Base-by-base conservation (phyloP, 495 filamentous ascomycete genomes). In the Schizothecium vesticola region DNA sequence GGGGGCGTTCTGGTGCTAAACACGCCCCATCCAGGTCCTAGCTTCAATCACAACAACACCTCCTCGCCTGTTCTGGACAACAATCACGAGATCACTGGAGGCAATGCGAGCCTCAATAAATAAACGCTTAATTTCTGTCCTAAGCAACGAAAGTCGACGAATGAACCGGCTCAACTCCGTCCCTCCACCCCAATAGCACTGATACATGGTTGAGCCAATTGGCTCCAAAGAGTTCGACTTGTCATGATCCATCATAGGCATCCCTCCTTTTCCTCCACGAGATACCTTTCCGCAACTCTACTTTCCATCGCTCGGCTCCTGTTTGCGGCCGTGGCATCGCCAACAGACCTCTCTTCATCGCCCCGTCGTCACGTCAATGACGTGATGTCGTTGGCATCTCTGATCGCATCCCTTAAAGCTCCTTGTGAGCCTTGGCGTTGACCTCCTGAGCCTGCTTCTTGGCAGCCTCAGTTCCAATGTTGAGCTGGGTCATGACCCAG, bases 391-490 rank as follows among this genome's bases (percentile, higher is more conserved):
- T n/a, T 51, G 36, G 5, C 8, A 51, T n/a, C 31, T 43, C 6
- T 51, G 43, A n/a, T n/a, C 43, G n/a, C 36, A 51, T 6, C 31
- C 10, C 3, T 73, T 56, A 73, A 60, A 73, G 71, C 66, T 73
- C 71, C 69, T 73, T 64, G 63, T 71, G 69, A 61, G 72, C 76
- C 73, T 82, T 81, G 12, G 70, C 70, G 69, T 81, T 80, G 12
- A 70, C 70, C 71, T 77, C 73, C 3, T 75, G 74, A 5, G 84
- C 82, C 74, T 86, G 81, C 66, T 88, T 84, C 56, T 85, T 84
- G n/a, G 89, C 90, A 58, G 80, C 86, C 23, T 88, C 85, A 26
- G 89, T 83, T 2, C 90, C 88, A 16, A 87, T 77, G 73, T 83
- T 85, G 43, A 94, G 75, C 71, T 84, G 83, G 24, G 85, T 80